Conservation (phyloP, 331 rosid genomes). For the Malus hybrid region DNA sequence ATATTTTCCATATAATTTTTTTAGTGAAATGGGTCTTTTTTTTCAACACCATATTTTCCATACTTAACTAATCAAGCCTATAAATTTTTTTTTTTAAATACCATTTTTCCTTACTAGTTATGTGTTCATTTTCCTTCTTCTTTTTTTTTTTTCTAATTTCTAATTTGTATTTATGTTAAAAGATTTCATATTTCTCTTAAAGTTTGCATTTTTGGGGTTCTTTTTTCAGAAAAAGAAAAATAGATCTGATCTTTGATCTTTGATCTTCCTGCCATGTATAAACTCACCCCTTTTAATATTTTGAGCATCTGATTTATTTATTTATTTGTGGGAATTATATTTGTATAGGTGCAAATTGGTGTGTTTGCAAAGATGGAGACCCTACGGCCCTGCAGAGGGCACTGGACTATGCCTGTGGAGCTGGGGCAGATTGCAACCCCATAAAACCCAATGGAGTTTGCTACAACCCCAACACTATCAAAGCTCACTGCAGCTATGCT, state of each 20-base stretch:
- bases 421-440: conserved; percentile 86
- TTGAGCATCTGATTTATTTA: not conserved
- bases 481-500: conserved; percentile 69
- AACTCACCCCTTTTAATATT: not conserved
- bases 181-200: not conserved
- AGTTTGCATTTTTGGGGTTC: not conserved
- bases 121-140: no score
- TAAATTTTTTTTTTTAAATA: not conserved
- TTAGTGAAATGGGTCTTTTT: not conserved
- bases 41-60: not conserved
- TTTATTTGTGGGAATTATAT: not conserved
- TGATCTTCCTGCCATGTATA: not conserved
- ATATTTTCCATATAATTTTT: not conserved
- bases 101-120: not conserved
- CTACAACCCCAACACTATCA: conserved; percentile 56
- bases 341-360: conserved; percentile 52
- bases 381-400: conserved; percentile 54
- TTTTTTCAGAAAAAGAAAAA: not conserved
- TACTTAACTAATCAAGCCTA: not conserved
- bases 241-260: not conserved
- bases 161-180: not conserved
- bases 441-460: conserved; percentile 41
- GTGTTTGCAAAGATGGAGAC: conserved; percentile 68
- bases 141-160: not conserved
- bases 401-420: conserved; percentile 84